Conservation (phyloP, 2,329 filamentous ascomycete species). For the Ceratocystis cubensis region DNA sequence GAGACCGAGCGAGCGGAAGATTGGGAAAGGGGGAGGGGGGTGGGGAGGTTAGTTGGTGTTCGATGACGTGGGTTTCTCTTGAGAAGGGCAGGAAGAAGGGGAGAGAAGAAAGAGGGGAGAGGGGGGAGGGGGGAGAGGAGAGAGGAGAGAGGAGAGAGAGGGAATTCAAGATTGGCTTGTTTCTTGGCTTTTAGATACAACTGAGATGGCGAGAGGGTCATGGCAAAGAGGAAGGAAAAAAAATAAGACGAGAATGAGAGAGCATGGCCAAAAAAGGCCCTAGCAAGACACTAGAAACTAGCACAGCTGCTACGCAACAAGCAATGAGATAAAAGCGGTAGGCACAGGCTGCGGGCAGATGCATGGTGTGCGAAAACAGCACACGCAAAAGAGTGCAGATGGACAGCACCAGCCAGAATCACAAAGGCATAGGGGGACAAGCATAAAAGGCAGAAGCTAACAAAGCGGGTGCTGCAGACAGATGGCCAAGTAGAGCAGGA, state of each 20-base stretch:
- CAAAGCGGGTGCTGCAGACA: too few species aligned
- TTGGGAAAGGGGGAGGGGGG: not conserved
- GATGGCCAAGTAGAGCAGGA: too few species aligned
- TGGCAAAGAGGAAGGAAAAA: not conserved
- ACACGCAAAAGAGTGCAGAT: too few species aligned
- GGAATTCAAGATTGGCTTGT: not conserved
- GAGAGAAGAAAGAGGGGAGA: not conserved
- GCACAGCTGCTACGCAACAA: not conserved
- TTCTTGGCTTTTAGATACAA: not conserved
- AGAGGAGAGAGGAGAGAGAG: not conserved
- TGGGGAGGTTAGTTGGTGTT: not conserved
- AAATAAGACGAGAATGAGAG: not conserved
- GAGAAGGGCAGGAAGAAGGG: not conserved
- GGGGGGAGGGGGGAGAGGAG: not conserved
- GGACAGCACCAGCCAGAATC: not conserved
- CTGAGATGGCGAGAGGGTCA: not conserved
- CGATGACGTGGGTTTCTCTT: too few species aligned
- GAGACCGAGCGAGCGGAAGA: not conserved
- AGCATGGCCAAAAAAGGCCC: too few species aligned
- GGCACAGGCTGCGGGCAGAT: too few species aligned
- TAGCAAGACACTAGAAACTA: too few species aligned
- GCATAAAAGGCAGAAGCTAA: too few species aligned
- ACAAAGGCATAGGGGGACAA: too few species aligned
- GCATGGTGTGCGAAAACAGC: too few species aligned
- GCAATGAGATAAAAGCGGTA: not conserved